These are phyloP conservation scores for Stagonosporopsis tanaceti DNA, from an alignment of 2,329 filamentous ascomycete genomes.

Conservation along the genomic window DNA sequence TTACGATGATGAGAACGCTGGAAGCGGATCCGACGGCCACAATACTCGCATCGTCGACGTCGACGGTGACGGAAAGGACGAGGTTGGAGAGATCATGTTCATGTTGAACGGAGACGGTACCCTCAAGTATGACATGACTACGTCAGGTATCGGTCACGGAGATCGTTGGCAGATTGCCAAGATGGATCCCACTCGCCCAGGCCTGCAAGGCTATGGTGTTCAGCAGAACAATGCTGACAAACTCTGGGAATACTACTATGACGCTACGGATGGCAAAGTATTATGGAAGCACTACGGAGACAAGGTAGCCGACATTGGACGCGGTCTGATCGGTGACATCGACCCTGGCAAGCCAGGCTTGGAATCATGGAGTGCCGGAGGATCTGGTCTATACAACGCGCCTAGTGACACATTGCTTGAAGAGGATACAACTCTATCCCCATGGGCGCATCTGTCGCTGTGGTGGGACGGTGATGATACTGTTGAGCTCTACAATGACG, in stretches of 20 bases:
- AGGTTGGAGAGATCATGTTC: slow-evolving; percentile 23
- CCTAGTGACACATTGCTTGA: slow-evolving; percentile 2
- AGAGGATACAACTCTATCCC: not conserved
- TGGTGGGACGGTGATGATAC: slow-evolving; percentile 25
- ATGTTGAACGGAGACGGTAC: slow-evolving; percentile 19
- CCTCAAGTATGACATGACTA: slow-evolving; percentile 14
- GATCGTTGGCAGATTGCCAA: slow-evolving; percentile 25
- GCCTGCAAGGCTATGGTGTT: slow-evolving; percentile 20
- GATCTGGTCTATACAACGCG: slow-evolving; percentile 20
- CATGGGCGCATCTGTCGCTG: slow-evolving; percentile 19
- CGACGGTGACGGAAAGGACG: slow-evolving; percentile 19
- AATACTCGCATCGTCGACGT: slow-evolving; percentile 20
- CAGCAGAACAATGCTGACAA: slow-evolving; percentile 16
- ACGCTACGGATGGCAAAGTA: slow-evolving; percentile 17
- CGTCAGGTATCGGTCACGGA: slow-evolving; percentile 15
- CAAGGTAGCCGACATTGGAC: slow-evolving; percentile 12
- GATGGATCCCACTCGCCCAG: slow-evolving; percentile 15
- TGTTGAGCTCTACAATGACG: slow-evolving; percentile 24
- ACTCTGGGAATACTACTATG: slow-evolving; percentile 19
- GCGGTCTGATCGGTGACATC: slow-evolving; percentile 16
- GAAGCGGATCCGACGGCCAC: slow-evolving; percentile 17
- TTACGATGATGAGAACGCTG: slow-evolving; percentile 10
- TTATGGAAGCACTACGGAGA: slow-evolving; percentile 18
- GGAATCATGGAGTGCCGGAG: slow-evolving; percentile 11
- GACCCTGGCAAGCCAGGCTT: slow-evolving; percentile 14